Evolutionary conservation across 352 stramenopile species (phyloP), one percentile per base, ranked within the genome.

Genomic region (Phytophthora idaei): DNA sequence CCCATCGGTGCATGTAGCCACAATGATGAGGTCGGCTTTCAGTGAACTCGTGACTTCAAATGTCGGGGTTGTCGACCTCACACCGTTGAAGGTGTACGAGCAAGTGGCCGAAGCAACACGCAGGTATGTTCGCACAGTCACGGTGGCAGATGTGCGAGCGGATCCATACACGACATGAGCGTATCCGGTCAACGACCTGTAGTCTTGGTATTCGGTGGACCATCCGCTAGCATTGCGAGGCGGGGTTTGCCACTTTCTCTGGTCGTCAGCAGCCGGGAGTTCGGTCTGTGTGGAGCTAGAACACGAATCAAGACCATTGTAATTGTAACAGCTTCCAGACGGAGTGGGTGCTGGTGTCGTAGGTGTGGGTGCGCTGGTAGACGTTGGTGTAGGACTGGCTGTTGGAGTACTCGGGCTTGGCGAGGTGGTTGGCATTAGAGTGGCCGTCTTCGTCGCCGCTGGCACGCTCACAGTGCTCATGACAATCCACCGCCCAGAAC

Each of bases 211-310:
- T 17, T 74, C 50, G 2, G 49, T 15, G 5, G 51, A 61, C 71
- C 69, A 87, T 2, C 41, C 63, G 3, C 58, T 60, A 2, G 70
- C 32, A 45, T 87, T 80, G 42, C 74, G 74, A 15, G 78, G 57
- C n/a, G 74, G 74, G 8, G 78, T 87, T 61, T 87, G 78, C 76
- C 77, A 87, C 47, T 73, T 76, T 34, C 74, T 61, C 2, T 56
- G 41, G 9, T 87, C 76, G 12, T 80, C 61, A 3, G 67, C 52
- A 4, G 61, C 28, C 0, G 69, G 61, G 1, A 67, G 55, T 5
- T 61, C 50, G 10, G 58, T 77, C 28, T 74, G 51, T 3, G 63
- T 68, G 1, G 54, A 58, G 15, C 66, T 66, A 10, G 44, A 50
- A 57, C 73, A 81, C 2, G 67, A 76, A 54, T 77, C 70, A 2